Conservation (phyloP, 352 stramenopile species). For the Phytopythium chamaehyphon region DNA sequence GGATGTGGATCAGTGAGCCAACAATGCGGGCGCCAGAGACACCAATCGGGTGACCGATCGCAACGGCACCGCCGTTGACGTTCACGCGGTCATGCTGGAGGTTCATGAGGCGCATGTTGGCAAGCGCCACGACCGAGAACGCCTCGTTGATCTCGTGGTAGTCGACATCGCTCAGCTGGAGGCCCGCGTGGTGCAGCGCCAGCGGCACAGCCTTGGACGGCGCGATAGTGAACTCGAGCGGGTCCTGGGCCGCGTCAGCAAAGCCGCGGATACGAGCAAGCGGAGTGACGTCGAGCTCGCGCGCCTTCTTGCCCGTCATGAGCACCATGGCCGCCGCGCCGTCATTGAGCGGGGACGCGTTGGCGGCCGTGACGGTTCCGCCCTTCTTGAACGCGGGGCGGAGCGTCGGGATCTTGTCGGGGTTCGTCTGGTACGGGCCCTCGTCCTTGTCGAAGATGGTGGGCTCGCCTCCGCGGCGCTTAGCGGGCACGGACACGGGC, state of each 20-base stretch:
- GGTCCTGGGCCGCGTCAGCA: conserved; percentile 82
- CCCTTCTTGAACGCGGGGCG: conserved; percentile 95
- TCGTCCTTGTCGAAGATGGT: conserved; percentile 89
- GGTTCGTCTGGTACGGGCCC: conserved; percentile 88
- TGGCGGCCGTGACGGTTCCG: conserved; percentile 96
- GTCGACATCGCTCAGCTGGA: conserved; percentile 93
- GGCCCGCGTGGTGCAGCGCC: conserved; percentile 88
- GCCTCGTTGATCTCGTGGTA: conserved; percentile 99
- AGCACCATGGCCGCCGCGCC: conserved; percentile 95
- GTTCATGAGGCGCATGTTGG: conserved; percentile 94
- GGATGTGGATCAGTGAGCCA: conserved; percentile 91
- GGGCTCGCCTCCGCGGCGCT: conserved; percentile 41
- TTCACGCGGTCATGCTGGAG: conserved; percentile 93
- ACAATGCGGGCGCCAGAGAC: conserved; percentile 93
- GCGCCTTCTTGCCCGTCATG: conserved; percentile 90
- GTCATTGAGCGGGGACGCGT: conserved; percentile 97
- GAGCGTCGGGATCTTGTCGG: conserved; percentile 90
- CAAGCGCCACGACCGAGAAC: conserved; percentile 96
- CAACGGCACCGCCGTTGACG: conserved; percentile 94
- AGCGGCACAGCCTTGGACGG: conserved; percentile 93
- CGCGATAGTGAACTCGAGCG: conserved; percentile 95
- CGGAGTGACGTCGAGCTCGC: conserved; percentile 71
- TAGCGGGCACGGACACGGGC: conserved; percentile 70
- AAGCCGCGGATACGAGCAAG: conserved; percentile 80
- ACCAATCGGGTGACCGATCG: conserved; percentile 80